Evolutionary conservation across 768 basidiomycete species (phyloP).

Genomic region (Cystoderma amianthinum): DNA sequence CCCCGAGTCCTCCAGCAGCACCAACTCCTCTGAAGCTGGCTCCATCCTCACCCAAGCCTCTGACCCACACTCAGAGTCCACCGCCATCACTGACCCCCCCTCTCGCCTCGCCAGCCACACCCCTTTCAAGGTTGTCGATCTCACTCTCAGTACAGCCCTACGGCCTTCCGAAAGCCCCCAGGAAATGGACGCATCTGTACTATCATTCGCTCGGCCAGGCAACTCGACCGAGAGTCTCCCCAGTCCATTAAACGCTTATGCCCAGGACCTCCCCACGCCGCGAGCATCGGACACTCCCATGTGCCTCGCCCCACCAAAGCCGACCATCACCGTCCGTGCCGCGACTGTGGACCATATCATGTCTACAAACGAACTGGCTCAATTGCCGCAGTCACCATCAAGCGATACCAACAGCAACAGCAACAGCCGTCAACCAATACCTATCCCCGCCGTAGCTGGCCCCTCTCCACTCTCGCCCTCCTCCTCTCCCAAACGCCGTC

Average conservation of each 20-base stretch:
- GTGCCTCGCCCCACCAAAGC: constrained; percentile 4
- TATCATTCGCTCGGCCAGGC: constrained; percentile 68
- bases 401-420: not conserved
- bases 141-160: constrained; percentile 6
- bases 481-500: constrained; percentile 22
- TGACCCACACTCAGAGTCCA: constrained; percentile 30
- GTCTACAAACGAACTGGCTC: not conserved
- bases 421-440: constrained; percentile 7
- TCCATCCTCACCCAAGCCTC: constrained; percentile 38
- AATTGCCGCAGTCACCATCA: not conserved
- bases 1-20: constrained; percentile 23
- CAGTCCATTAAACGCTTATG: constrained; percentile 10
- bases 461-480: constrained; percentile 11
- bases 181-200: constrained; percentile 71
- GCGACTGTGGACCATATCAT: constrained; percentile 1
- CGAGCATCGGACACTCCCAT: constrained; percentile 10
- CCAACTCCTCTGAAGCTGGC: constrained; percentile 35
- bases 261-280: constrained; percentile 26
- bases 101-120: constrained; percentile 30
- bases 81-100: constrained; percentile 41
- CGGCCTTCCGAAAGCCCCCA: constrained; percentile 33
- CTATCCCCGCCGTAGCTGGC: constrained; percentile 5
- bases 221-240: constrained; percentile 71
- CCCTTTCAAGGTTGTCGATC: not conserved
- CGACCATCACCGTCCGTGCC: constrained; percentile 6